Evolutionary conservation across 2,329 filamentous ascomycete genomes (phyloP).

Genomic region (Clarireedia paspali): DNA sequence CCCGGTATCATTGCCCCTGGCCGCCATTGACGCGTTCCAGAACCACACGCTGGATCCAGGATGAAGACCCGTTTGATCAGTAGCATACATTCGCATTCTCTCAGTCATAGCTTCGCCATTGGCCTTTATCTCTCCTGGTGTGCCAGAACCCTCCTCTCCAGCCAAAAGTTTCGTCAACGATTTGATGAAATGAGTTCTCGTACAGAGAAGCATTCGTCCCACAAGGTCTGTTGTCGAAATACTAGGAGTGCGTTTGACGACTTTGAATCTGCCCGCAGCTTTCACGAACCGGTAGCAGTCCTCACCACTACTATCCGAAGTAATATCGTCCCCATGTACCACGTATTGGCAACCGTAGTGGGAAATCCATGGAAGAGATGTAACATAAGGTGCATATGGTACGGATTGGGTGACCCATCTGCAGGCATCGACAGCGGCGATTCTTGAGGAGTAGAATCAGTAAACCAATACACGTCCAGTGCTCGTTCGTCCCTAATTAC

Average conservation of each 20-base stretch:
- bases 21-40: slow-evolving; percentile 52
- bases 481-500: slow-evolving; percentile 33
- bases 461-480: slow-evolving; percentile 17
- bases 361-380: slow-evolving; percentile 84
- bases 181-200: slow-evolving; percentile 86
- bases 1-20: slow-evolving; percentile 29
- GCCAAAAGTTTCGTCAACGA: slow-evolving; percentile 62
- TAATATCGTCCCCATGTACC: slow-evolving; percentile 95
- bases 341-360: slow-evolving; percentile 95
- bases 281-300: slow-evolving; percentile 99
- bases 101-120: slow-evolving; percentile 64
- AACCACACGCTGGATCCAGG: slow-evolving; percentile 82
- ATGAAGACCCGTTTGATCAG: slow-evolving; percentile 69
- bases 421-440: slow-evolving; percentile 88
- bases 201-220: slow-evolving; percentile 93
- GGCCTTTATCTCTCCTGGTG: slow-evolving; percentile 54
- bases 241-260: slow-evolving; percentile 91
- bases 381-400: slow-evolving; percentile 87
- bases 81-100: slow-evolving; percentile 78
- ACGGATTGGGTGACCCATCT: slow-evolving; percentile 86
- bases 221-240: slow-evolving; percentile 99
- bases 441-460: slow-evolving; percentile 40
- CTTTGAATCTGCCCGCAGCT: slow-evolving; percentile 85
- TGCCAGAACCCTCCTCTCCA: slow-evolving; percentile 66
- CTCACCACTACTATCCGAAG: slow-evolving; percentile 84